phyloP scores from a whole-genome alignment of 495 filamentous ascomycete species.

The Hyaloscypha finlandica region DNA sequence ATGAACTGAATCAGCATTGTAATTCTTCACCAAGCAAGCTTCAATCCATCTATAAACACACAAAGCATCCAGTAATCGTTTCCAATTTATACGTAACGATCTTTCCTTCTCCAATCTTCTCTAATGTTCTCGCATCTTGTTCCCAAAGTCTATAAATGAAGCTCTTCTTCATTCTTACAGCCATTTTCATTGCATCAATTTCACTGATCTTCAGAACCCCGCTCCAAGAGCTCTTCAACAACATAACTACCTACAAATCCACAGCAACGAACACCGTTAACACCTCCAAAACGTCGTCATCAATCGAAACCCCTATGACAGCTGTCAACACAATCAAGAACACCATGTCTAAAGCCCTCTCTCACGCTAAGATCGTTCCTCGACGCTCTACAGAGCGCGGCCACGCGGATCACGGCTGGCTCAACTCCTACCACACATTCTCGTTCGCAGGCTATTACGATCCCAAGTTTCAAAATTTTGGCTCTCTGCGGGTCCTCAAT shows the following conservation, averaged over 20 bases:
- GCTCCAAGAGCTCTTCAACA: constrained; percentile 29
- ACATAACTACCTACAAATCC: constrained; percentile 18
- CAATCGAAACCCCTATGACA: constrained; percentile 24
- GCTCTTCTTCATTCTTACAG: constrained; percentile 28
- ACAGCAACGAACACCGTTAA: constrained; percentile 17
- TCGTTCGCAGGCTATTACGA: constrained; percentile 75
- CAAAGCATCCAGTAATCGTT: constrained; percentile 24
- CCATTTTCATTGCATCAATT: constrained; percentile 33
- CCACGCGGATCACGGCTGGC: constrained; percentile 78
- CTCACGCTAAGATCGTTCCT: constrained; percentile 63
- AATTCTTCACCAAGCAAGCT: constrained; percentile 3
- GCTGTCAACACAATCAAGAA: constrained; percentile 29
- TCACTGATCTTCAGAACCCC: constrained; percentile 34
- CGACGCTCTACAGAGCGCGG: constrained; percentile 64
- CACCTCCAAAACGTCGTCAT: constrained; percentile 5
- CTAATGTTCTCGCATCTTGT: constrained; percentile 21
- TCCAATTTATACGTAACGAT: constrained; percentile 27
- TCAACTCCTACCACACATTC: constrained; percentile 85
- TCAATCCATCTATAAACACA: neutral
- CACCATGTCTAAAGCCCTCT: constrained; percentile 56
- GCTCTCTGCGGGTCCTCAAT: constrained; percentile 75
- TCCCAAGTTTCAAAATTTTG: constrained; percentile 62
- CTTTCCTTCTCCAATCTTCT: constrained; percentile 28
- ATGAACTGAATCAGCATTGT: neutral
- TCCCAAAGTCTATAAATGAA: constrained; percentile 33